Evolutionary conservation across 73 alveolate species (phyloP), one percentile per base, ranked within the genome.

Genomic region (Diophrys sp.): DNA sequence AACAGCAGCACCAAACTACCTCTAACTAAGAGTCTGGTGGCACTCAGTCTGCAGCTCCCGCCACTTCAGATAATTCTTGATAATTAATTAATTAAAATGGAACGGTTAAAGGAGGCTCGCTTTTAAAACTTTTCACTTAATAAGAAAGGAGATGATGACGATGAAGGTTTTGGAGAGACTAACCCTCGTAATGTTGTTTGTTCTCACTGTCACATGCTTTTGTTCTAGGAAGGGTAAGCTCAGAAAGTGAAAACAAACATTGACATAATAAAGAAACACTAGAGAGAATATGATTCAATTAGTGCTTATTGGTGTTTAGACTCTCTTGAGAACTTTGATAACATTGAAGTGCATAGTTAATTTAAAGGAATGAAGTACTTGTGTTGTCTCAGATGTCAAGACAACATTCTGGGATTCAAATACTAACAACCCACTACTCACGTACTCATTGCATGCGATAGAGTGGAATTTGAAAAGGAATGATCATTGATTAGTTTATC

Each of bases 61-160:
- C n/a, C n/a, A n/a, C 62, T 44, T 44, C 62, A 44, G 5, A 11
- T 18, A 44, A 18, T 44, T 44, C 5, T 44, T 44, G 18, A 44
- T 11, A 44, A 44, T 44, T 44, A 44, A 44, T 11, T 44, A 44
- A n/a, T n/a, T n/a, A n/a, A n/a, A 44, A 44, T 44, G 62, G 62
- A 44, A 18, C 18, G 18, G 62, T 44, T 44, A 44, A 44, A 44
- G 62, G 62, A 44, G 18, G n/a, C 62, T 44, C 5, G 62, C 5
- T 44, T 44, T 18, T 44, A 62, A 62, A 62, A 62, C 70, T 80
- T 80, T 76, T n/a, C 81, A 1, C 70, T 80, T 33, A 66, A 70
- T 29, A 80, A 80, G 80, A 78, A 78, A 27, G 87, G 71, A 32
- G 75, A 80, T 23, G 88, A 80, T 72, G 88, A 71, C 66, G 75